These are phyloP conservation scores for Sclerospora graminicola DNA, from an alignment of 352 stramenopile genomes.

Conservation along the genomic window DNA sequence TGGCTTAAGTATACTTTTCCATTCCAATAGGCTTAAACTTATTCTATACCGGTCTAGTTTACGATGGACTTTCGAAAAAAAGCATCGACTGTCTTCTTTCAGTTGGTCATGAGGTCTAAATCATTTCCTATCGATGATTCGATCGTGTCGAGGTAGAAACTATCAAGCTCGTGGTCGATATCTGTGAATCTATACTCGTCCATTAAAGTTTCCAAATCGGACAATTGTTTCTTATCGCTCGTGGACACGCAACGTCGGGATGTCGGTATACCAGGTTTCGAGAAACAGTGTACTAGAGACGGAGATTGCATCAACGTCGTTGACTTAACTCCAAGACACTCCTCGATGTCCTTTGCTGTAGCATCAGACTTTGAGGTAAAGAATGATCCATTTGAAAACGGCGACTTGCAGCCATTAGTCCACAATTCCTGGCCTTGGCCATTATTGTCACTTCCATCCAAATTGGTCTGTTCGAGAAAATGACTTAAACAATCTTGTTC, in stretches of 20 bases:
- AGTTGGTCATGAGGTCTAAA: constrained; percentile 59
- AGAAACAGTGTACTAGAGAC: constrained; percentile 5
- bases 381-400: constrained; percentile 12
- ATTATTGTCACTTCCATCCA: constrained; percentile 9
- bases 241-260: too few species aligned
- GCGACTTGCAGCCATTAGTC: constrained; percentile 9
- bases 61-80: too few species aligned
- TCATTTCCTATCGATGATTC: constrained; percentile 56
- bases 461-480: constrained; percentile 58
- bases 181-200: too few species aligned
- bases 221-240: too few species aligned
- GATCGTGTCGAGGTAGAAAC: constrained; percentile 35
- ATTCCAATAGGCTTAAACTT: too few species aligned
- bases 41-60: too few species aligned
- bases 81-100: not conserved
- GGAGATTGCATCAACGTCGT: constrained; percentile 9
- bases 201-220: too few species aligned
- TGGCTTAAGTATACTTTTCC: too few species aligned
- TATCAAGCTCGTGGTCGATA: too few species aligned
- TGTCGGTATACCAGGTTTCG: not conserved
- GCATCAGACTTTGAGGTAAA: constrained; percentile 19
- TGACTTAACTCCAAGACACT: constrained; percentile 36
- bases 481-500: constrained; percentile 71
- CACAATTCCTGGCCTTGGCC: constrained; percentile 20
- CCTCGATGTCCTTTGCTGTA: constrained; percentile 31